Evolutionary conservation across 441 rosid genomes (phyloP), one percentile per base, ranked within the genome.

Genomic region (Francoa sonchifolia): DNA sequence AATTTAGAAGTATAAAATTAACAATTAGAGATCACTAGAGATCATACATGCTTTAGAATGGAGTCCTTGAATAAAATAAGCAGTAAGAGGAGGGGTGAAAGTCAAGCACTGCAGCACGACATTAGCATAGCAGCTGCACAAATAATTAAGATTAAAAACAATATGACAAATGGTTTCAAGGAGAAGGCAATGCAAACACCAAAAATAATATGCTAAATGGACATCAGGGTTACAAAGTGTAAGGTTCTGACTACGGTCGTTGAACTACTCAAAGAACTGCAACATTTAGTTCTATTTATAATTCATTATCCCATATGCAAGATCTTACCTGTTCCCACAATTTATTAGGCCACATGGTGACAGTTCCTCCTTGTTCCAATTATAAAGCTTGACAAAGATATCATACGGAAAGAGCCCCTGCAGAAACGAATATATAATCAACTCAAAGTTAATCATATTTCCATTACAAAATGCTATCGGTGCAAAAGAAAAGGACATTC

Each of bases 91-190:
- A 67, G 94, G 90, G 47, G 99, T 86, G 50, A 86, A 80, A 52
- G 78, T 66, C 67, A 90, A 58, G 63, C 99, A 90, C 58, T 90
- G 96, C 60, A 90, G 74, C 44, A 82, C 90, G 45, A 68, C 87
- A 59, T 90, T 90, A 22, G 96, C 96, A 66, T 86, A 90, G 55
- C 99, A 90, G 66, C 96, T 90, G 94, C 75, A 65, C 44, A 54
- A 48, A 57, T 10, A 52, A 41, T 31, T 25, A 21, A 10, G 14
- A 30, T 36, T 39, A 35, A 21, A 56, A 51, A 39, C 33, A 55
- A 18, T 25, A 47, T 44, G 19, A 59, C 52, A 21, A 6, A 57
- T 9, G 12, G 19, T 17, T 31, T 33, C 6, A 14, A 32, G 6
- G 10, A 11, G n/a, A n/a, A n/a, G n/a, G n/a, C n/a, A n/a, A n/a